Percentiles rank a stretch among this genome's conserved stretches.
phyloP scores from a whole-genome alignment of 1,284 basidiomycete species.

The Phellinidium pouzarii region DNA sequence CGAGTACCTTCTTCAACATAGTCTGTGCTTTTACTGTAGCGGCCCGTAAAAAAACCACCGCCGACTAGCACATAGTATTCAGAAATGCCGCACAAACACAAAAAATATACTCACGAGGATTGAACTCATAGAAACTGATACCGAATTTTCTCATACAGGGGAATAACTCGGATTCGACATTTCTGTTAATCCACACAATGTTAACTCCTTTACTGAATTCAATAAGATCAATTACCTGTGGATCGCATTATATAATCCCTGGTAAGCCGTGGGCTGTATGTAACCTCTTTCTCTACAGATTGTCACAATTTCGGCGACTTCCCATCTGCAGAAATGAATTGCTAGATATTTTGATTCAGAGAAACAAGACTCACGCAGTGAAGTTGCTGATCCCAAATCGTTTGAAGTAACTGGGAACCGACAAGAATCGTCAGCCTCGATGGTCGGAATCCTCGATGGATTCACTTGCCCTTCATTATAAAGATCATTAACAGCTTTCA shows the following conservation, averaged over 20 bases:
- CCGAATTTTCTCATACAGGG: conserved; percentile 26
- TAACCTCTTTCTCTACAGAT: conserved; percentile 49
- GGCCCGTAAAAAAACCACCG: conserved; percentile 38
- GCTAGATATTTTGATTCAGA: not conserved
- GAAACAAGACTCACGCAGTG: too few species aligned
- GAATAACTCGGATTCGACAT: not conserved
- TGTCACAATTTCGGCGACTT: conserved; percentile 56
- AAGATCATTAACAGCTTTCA: conserved; percentile 41
- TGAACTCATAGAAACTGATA: conserved; percentile 55
- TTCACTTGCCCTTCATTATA: conserved; percentile 41
- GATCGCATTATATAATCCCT: conserved; percentile 55
- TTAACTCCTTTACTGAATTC: too few species aligned
- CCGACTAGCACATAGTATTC: conserved; percentile 25
- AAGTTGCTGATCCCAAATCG: too few species aligned
- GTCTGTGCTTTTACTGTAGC: conserved; percentile 23
- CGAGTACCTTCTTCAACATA: not conserved
- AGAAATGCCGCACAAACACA: conserved; percentile 13
- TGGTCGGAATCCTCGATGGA: not conserved
- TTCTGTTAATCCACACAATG: too few species aligned
- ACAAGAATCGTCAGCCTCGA: not conserved
- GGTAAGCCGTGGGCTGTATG: conserved; percentile 60
- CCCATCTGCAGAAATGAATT: too few species aligned
- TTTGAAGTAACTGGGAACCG: not conserved
- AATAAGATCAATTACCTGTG: too few species aligned
- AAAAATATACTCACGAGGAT: conserved; percentile 29